Evolutionary conservation across 495 filamentous ascomycete species (phyloP).

Genomic region (Glarea lozoyensis): DNA sequence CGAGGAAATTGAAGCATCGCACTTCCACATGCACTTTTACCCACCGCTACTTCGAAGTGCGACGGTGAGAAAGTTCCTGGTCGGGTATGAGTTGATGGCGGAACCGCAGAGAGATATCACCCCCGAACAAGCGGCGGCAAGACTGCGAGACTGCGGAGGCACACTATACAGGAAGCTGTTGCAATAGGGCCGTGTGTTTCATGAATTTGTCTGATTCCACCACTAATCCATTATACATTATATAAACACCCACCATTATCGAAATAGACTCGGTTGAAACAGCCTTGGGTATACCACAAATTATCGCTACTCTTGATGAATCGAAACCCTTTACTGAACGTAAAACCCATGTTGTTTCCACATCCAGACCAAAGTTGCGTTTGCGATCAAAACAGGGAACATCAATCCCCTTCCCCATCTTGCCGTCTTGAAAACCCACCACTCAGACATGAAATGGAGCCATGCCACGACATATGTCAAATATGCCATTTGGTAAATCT

Average conservation of each 20-base stretch:
- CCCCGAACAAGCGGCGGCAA: conserved; percentile 84
- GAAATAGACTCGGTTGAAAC: neutral
- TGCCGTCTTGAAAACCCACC: conserved; percentile 64
- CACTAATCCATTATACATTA: neutral
- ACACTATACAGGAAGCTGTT: conserved; percentile 69
- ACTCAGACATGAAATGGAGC: conserved; percentile 75
- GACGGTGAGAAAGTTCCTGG: conserved; percentile 89
- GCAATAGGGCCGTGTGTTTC: neutral
- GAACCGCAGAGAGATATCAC: conserved; percentile 98
- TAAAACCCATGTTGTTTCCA: conserved; percentile 57
- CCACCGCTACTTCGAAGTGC: conserved; percentile 88
- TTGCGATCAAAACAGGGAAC: conserved; percentile 66
- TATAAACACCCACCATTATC: neutral
- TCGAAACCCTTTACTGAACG: conserved; percentile 33
- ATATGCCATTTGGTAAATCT: conserved; percentile 67
- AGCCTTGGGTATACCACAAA: neutral
- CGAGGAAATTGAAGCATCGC: conserved; percentile 76
- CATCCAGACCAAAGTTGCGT: conserved; percentile 75
- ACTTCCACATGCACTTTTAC: conserved; percentile 97
- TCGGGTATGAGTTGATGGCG: conserved; percentile 92
- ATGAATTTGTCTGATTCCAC: neutral
- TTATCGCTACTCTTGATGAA: neutral
- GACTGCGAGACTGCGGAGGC: conserved; percentile 63
- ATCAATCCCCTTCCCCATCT: conserved; percentile 57
- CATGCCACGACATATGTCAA: conserved; percentile 75